Evolutionary conservation across 257 asterid species (phyloP).

Genomic region (Paulownia fortunei): DNA sequence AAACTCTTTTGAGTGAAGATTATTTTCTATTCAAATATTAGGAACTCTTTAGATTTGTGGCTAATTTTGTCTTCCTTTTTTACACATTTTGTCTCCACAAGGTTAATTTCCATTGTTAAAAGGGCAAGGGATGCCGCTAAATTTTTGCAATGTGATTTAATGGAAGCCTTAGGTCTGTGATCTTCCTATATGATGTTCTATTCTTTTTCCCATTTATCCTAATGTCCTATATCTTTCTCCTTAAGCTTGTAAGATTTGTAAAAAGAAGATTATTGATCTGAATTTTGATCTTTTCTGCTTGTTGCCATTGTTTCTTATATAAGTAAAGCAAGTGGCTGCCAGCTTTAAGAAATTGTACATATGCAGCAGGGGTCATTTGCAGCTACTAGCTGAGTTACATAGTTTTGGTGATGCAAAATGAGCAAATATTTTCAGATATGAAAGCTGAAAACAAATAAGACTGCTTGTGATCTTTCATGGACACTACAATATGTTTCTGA

Average conservation of each 20-base stretch:
- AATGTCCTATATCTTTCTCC: background rate
- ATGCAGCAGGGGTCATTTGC: constrained; percentile 3
- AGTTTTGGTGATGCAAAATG: constrained; percentile 35
- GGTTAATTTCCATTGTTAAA: background rate
- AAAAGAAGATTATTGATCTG: background rate
- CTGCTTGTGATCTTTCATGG: background rate
- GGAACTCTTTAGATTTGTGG: no score
- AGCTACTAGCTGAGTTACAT: constrained; percentile 1
- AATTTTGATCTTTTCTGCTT: background rate
- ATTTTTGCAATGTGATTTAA: background rate
- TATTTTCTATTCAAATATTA: no score
- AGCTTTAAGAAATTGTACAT: background rate
- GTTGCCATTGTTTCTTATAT: background rate
- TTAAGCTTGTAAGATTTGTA: background rate
- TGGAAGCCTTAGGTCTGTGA: background rate
- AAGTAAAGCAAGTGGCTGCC: background rate
- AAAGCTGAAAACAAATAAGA: constrained; percentile 18
- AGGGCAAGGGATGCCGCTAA: background rate
- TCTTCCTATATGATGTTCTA: background rate
- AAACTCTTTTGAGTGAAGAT: no score
- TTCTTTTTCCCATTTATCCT: background rate
- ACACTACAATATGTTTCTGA: background rate
- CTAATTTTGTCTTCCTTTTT: no score
- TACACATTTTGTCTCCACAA: background rate
- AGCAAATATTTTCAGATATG: constrained; percentile 14